phyloP scores from a whole-genome alignment of 176 grass and related monocot species.

The Aegilops tauschii region DNA sequence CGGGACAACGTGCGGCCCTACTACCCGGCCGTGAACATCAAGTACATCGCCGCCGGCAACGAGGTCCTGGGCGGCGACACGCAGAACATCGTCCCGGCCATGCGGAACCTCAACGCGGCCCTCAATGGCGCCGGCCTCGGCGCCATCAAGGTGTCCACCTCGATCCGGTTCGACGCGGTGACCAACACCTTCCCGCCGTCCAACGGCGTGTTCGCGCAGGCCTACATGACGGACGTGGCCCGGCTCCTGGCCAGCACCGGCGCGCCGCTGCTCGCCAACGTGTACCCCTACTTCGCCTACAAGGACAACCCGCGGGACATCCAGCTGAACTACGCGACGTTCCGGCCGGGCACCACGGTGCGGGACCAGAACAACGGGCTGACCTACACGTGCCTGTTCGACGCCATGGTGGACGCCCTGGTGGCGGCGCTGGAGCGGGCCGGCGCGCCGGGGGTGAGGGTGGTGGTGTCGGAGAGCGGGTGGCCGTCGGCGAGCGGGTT shows the following conservation, averaged over 20 bases:
- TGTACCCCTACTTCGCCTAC: slow-evolving; percentile 68
- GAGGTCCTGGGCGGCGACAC: too few species aligned
- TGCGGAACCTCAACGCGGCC: slow-evolving; percentile 37
- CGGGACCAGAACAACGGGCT: slow-evolving; percentile 21
- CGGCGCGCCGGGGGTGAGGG: not conserved
- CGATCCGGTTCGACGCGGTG: slow-evolving; percentile 28
- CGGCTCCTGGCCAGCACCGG: slow-evolving; percentile 26
- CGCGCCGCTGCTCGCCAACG: slow-evolving; percentile 54
- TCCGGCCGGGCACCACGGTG: slow-evolving; percentile 26
- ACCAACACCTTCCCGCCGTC: slow-evolving; percentile 39
- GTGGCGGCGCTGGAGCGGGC: slow-evolving; percentile 60
- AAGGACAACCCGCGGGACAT: not conserved
- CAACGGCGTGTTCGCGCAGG: slow-evolving; percentile 13
- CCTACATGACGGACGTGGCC: slow-evolving; percentile 21
- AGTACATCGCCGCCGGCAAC: too few species aligned
- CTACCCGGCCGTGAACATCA: too few species aligned
- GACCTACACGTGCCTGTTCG: slow-evolving; percentile 53
- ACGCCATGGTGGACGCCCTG: slow-evolving; percentile 58
- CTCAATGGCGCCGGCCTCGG: slow-evolving; percentile 1
- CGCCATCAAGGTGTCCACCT: slow-evolving; percentile 53
- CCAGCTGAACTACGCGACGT: slow-evolving; percentile 35
- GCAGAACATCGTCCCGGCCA: slow-evolving; percentile 50
- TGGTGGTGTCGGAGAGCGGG: slow-evolving; percentile 58
- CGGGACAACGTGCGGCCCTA: too few species aligned
- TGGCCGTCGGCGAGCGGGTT: slow-evolving; percentile 52